phyloP scores from a whole-genome alignment of 805 yeast species.

The Kluyveromyces starmeri region DNA sequence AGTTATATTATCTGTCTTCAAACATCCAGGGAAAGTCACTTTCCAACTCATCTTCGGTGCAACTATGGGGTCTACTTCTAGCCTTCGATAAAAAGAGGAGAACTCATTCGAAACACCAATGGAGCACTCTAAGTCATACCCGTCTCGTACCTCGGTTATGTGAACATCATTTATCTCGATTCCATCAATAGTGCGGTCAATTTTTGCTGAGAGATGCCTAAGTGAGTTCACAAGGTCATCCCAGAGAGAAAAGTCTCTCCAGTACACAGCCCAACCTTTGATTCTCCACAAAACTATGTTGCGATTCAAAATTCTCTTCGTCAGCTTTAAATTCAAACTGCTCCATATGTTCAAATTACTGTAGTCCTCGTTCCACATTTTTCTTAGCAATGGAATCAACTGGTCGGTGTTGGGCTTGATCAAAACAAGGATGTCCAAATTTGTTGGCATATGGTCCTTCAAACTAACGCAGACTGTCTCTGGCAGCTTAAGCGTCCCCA shows the following conservation, averaged over 20 bases:
- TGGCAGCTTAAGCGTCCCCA: conserved; percentile 15
- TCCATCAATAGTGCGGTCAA: conserved; percentile 4
- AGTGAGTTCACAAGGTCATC: conserved; percentile 7
- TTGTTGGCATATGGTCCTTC: conserved; percentile 13
- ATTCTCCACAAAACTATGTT: conserved; percentile 13
- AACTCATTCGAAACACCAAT: conserved; percentile 19
- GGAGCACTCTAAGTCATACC: conserved; percentile 19
- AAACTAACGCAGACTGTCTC: conserved; percentile 21
- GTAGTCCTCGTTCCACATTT: conserved; percentile 22
- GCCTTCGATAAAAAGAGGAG: conserved; percentile 9
- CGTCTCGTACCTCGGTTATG: conserved; percentile 16
- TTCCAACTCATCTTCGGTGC: conserved; percentile 34
- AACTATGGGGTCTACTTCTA: conserved; percentile 9
- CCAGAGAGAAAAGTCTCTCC: conserved; percentile 19
- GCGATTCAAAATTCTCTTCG: conserved; percentile 10
- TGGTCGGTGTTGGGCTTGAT: conserved; percentile 22
- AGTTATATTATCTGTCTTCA: conserved; percentile 20
- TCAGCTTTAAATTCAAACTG: conserved; percentile 13
- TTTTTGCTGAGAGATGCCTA: conserved; percentile 8
- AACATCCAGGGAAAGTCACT: conserved; percentile 31
- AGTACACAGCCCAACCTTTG: conserved; percentile 12
- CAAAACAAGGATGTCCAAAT: conserved; percentile 16
- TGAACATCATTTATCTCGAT: conserved; percentile 21
- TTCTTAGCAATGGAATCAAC: conserved; percentile 19
- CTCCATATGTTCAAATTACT: conserved; percentile 22